A percentile compares a stretch with the other conserved stretches of the same genome.
phyloP scores from a whole-genome alignment of 768 basidiomycete species.

The Lyophyllum atratum region DNA sequence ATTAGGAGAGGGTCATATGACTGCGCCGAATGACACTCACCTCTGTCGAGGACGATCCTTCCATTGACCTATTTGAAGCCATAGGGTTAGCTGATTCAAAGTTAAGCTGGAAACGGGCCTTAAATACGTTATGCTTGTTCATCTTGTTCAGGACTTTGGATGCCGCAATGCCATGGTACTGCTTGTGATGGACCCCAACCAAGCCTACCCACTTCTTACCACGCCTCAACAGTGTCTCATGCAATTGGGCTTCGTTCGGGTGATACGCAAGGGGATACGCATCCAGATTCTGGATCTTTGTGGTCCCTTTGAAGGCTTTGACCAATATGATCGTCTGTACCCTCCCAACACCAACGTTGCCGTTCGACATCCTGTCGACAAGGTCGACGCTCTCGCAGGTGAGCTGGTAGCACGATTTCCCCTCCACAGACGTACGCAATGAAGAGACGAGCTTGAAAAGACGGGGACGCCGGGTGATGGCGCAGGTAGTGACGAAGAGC shows the following conservation, averaged over 20 bases:
- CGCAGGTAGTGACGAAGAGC: constrained; percentile 50
- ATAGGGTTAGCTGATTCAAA: background rate
- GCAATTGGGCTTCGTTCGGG: constrained; percentile 39
- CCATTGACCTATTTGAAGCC: background rate
- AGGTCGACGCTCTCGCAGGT: constrained; percentile 53
- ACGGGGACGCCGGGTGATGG: constrained; percentile 51
- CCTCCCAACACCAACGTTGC: constrained; percentile 37
- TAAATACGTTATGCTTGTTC: constrained; percentile 24
- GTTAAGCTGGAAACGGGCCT: background rate
- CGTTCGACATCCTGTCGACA: constrained; percentile 33
- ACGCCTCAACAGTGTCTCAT: constrained; percentile 39
- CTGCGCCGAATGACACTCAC: no score
- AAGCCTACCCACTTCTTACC: constrained; percentile 57
- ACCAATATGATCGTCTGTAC: constrained; percentile 43
- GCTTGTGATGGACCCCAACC: constrained; percentile 56
- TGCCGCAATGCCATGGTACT: constrained; percentile 53
- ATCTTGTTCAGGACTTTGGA: constrained; percentile 32
- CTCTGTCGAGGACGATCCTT: background rate
- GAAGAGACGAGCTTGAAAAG: constrained; percentile 48
- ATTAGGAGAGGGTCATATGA: constrained; percentile 31
- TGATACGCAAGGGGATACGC: constrained; percentile 57
- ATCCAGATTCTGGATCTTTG: constrained; percentile 49
- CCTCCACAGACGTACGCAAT: constrained; percentile 35
- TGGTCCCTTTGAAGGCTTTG: constrained; percentile 46
- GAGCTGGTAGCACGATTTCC: constrained; percentile 44